These are phyloP conservation scores for Achaetomiella virescens DNA, from an alignment of 495 filamentous ascomycete species.

Conservation along the genomic window DNA sequence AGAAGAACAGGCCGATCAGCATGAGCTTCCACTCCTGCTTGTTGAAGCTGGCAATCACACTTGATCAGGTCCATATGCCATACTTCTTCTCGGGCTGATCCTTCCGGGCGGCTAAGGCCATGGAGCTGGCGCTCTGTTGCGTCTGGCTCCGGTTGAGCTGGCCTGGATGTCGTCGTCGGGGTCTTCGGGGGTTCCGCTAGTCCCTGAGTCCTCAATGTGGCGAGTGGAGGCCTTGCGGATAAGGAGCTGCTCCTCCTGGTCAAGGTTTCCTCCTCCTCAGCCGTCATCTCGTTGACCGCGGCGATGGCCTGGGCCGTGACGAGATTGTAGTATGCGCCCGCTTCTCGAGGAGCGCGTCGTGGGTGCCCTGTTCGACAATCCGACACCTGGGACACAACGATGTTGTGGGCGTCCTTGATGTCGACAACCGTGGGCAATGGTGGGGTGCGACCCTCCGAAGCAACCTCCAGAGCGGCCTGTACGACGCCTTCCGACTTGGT, in stretches of 20 bases:
- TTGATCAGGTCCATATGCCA: constrained; percentile 76
- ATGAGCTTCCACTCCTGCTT: constrained; percentile 64
- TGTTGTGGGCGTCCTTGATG: constrained; percentile 90
- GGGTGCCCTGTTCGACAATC: constrained; percentile 81
- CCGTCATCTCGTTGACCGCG: constrained; percentile 51
- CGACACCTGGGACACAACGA: constrained; percentile 76
- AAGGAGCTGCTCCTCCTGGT: constrained; percentile 38
- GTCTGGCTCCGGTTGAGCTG: constrained; percentile 58
- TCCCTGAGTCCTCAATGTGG: constrained; percentile 12
- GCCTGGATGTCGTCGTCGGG: constrained; percentile 53
- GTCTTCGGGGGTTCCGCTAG: constrained; percentile 39
- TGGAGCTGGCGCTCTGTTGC: constrained; percentile 61
- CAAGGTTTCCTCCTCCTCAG: constrained; percentile 41
- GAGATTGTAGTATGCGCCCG: constrained; percentile 53
- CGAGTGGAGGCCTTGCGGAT: constrained; percentile 42
- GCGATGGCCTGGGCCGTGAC: constrained; percentile 53
- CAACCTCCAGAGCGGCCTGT: constrained; percentile 84
- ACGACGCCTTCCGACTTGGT: constrained; percentile 94
- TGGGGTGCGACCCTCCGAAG: constrained; percentile 84
- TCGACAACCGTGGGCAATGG: constrained; percentile 94
- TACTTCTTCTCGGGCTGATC: constrained; percentile 51
- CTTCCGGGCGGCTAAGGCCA: constrained; percentile 52
- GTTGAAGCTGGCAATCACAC: constrained; percentile 79
- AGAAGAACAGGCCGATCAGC: constrained; percentile 68
- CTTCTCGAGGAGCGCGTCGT: constrained; percentile 57